phyloP scores from a whole-genome alignment of 2,329 filamentous ascomycete genomes.

The Aureobasidium lini region DNA sequence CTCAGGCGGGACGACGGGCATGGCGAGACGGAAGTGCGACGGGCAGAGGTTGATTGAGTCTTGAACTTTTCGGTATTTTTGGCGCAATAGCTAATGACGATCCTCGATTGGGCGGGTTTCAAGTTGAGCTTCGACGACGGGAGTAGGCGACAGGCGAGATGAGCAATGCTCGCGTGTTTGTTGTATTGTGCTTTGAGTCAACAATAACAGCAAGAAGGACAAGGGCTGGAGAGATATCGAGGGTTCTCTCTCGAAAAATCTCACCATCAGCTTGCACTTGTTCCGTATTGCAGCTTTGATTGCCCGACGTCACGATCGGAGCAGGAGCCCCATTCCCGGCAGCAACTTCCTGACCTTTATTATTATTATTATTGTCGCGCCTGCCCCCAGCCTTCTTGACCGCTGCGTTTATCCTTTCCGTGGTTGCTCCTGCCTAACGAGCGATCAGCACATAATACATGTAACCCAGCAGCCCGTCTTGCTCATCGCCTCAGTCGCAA shows the following conservation, averaged over 20 bases:
- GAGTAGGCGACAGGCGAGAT: conserved; percentile 8
- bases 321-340: neutral
- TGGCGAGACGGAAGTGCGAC: conserved; percentile 35
- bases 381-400: neutral
- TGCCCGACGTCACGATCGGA: neutral
- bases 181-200: neutral
- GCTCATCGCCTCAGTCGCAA: conserved; percentile 11
- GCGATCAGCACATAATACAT: neutral
- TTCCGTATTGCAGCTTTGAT: no score
- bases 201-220: neutral
- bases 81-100: neutral
- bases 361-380: neutral
- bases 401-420: neutral
- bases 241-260: no score
- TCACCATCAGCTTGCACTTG: no score
- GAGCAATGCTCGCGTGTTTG: neutral
- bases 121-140: conserved; percentile 1
- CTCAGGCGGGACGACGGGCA: conserved; percentile 88
- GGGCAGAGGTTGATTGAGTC: neutral
- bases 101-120: neutral
- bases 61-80: neutral
- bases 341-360: neutral
- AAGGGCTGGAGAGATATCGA: neutral
- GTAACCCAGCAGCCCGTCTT: neutral
- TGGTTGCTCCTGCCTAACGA: neutral